Evolutionary conservation across 192 early-diverging fungal genomes (phyloP), one percentile per base, ranked within the genome.

Genomic region (Jimgerdemannia lactiflua): DNA sequence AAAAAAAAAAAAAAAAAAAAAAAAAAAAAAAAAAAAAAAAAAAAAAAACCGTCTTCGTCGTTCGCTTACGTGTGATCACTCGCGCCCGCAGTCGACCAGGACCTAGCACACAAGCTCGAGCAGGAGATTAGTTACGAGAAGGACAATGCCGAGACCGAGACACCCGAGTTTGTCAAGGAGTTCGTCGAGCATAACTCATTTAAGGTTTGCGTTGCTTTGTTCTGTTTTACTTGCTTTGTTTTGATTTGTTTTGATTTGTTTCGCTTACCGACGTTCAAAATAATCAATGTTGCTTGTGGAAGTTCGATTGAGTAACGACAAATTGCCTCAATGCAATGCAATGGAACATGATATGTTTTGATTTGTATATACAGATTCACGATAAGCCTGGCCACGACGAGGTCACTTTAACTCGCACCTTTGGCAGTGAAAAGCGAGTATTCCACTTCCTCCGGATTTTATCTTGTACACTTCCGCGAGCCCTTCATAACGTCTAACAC

Each of bases 341-440:
- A n/a, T n/a, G n/a, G n/a, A n/a, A n/a, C n/a, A n/a, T n/a, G n/a
- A n/a, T n/a, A n/a, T n/a, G n/a, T n/a, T n/a, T n/a, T n/a, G n/a
- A n/a, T 3, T 6, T 20, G 29, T 39, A 39, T 76, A 7, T 69
- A 67, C 77, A 95, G 89, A 87, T 99, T 83, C 90, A 94, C 74
- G 93, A 96, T 79, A 89, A 90, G 77, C 19, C 85, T 11, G 95
- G 95, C 49, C 77, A 86, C 3, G 94, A 94, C 80, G 91, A 94
- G 83, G 93, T 99, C 42, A 74, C 77, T 41, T 79, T 99, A 76
- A 89, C 90, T 18, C 88, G 95, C 79, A 92, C 90, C 71, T 96
- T 96, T 83, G 96, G 95, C 65, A 93, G 89, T 79, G 97, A 99
- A 85, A 92, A 89, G 92, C 94, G 86, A 78, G 88, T 81, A 3